Conservation (phyloP, 495 filamentous ascomycete species). For the Neurospora intermedia region DNA sequence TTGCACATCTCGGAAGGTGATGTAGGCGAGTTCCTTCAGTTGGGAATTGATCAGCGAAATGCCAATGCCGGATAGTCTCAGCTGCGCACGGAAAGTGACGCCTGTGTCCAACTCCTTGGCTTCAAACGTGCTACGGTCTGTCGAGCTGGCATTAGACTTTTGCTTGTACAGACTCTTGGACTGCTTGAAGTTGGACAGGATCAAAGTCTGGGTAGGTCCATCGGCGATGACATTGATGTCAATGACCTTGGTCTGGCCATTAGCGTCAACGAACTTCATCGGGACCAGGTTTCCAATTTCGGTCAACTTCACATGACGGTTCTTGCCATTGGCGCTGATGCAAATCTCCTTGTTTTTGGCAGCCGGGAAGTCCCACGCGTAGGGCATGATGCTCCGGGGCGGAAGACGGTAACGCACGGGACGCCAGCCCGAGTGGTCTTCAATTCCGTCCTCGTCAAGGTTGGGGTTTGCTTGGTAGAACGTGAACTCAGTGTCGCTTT, state of each 20-base stretch:
- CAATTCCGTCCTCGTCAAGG: slow-evolving; percentile 69
- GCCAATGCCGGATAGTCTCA: slow-evolving; percentile 82
- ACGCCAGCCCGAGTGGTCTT: slow-evolving; percentile 75
- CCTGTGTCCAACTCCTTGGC: slow-evolving; percentile 83
- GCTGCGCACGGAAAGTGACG: slow-evolving; percentile 76
- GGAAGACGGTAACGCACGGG: slow-evolving; percentile 90
- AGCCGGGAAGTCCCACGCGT: slow-evolving; percentile 97
- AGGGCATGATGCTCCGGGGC: slow-evolving; percentile 94
- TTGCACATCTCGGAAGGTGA: slow-evolving; percentile 88
- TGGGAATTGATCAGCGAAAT: slow-evolving; percentile 90
- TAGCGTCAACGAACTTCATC: slow-evolving; percentile 58
- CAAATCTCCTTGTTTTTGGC: slow-evolving; percentile 92
- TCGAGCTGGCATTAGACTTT: slow-evolving; percentile 50
- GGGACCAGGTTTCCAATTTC: slow-evolving; percentile 94
- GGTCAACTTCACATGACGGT: slow-evolving; percentile 82
- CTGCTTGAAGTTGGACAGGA: slow-evolving; percentile 86
- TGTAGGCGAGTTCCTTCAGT: slow-evolving; percentile 81
- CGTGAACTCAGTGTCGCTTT: slow-evolving; percentile 89
- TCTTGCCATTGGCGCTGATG: slow-evolving; percentile 65
- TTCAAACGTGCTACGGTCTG: slow-evolving; percentile 61
- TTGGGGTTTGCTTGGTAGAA: slow-evolving; percentile 76
- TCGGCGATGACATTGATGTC: slow-evolving; percentile 93
- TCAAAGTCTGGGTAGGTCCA: slow-evolving; percentile 87
- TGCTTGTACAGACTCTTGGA: slow-evolving; percentile 94
- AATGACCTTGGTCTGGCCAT: slow-evolving; percentile 65